phyloP scores from a whole-genome alignment of 768 basidiomycete genomes.

The Lanmaoa pseudosensibilis region DNA sequence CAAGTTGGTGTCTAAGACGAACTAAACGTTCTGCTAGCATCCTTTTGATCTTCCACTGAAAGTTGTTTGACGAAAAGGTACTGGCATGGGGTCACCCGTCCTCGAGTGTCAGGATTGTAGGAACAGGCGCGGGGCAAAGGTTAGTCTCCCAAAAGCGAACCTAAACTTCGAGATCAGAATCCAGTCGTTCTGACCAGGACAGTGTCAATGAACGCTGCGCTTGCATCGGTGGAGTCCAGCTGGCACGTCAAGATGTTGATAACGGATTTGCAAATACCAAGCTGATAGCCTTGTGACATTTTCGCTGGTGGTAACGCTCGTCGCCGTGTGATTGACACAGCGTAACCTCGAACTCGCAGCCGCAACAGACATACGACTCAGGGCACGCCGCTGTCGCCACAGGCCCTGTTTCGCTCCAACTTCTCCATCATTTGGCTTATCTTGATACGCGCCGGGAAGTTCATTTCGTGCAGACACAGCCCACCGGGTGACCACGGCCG shows the following conservation, averaged over 20 bases:
- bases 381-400: not conserved
- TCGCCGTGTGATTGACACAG: too few relatives aligned
- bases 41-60: not conserved
- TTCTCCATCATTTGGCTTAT: not conserved
- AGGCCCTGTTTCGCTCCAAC: not conserved
- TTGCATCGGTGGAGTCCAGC: not conserved
- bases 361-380: not conserved
- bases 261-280: not conserved
- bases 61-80: not conserved
- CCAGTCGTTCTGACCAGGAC: too few relatives aligned
- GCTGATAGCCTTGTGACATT: not conserved
- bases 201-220: not conserved
- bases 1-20: not conserved
- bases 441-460: not conserved
- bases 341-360: too few relatives aligned
- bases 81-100: not conserved
- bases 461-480: not conserved
- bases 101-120: not conserved
- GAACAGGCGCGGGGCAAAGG: too few relatives aligned
- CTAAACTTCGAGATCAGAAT: too few relatives aligned
- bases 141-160: too few relatives aligned
- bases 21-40: not conserved
- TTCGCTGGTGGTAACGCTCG: not conserved
- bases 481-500: not conserved
- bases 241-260: not conserved